Evolutionary conservation across 2,329 filamentous ascomycete species (phyloP), one percentile per base, ranked within the genome.

Genomic region (Clonostachys solani): DNA sequence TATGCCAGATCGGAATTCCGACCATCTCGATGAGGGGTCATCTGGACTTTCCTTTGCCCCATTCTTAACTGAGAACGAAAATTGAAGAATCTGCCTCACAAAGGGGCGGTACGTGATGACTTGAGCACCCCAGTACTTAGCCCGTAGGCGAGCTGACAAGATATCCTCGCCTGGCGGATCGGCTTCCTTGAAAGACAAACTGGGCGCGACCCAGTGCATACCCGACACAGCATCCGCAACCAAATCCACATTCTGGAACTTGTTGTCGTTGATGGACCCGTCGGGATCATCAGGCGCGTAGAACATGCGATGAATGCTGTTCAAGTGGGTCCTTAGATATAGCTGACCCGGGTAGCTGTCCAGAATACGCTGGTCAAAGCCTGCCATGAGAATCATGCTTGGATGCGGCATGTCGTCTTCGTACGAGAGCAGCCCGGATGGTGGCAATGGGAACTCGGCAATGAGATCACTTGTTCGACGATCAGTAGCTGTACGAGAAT

Each of bases 121-220:
- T 53, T 87, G 81, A 0, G 90, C 92, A 17, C 94, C 94, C 74
- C 92, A 97, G 65, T 94, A 97, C 64, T 99, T 97, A 13, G 89
- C 94, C 40, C 92, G 84, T 51, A 97, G 74, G 18, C 94, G 82
- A 33, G 92, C 92, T 12, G 82, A 75, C 15, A 96, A 82, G 50
- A 97, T 91, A 43, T 96, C 84, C 1, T 60, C 64, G 0, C 91
- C 80, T 2, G 90, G 89, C 5, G 76, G 74, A 47, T 95, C 89
- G 3, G 74, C 66, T 50, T 90, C 86, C 3, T 77, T 67, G 66
- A 78, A 92, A 59, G 61, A 62, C 56, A 78, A 82, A 46, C 67
- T 67, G 2, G 61, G 60, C 0, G 77, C 74, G 15, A 78, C 73
- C 67, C 77, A 77, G 16, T 60, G 53, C 58, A 69, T 69, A 10